Conservation (phyloP, 805 yeast genomes). For the Isabelozyma rhagii region DNA sequence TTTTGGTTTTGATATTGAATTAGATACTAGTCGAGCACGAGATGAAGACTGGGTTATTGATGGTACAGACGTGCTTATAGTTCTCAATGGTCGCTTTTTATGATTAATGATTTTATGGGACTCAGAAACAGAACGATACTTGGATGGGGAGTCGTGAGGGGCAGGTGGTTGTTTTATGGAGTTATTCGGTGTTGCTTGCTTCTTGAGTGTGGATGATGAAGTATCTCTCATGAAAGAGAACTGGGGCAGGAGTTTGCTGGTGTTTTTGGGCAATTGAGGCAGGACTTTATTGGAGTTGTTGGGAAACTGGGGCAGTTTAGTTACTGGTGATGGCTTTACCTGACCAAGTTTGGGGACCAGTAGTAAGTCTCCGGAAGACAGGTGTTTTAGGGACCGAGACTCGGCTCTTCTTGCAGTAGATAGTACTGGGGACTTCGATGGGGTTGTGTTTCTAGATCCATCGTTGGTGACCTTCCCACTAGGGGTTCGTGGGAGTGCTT, state of each 20-base stretch:
- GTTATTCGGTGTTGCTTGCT: constrained; percentile 1
- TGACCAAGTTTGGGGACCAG: constrained; percentile 3
- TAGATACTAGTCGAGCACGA: neutral
- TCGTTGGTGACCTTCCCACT: constrained; percentile 17
- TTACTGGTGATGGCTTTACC: neutral
- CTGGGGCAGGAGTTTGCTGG: constrained; percentile 6
- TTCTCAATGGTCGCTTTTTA: neutral
- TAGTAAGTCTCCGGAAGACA: neutral
- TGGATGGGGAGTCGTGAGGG: neutral
- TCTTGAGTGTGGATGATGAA: constrained; percentile 34
- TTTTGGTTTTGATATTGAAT: constrained; percentile 6
- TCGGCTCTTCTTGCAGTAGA: constrained; percentile 20
- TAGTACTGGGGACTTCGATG: constrained; percentile 4
- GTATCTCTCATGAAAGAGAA: constrained; percentile 42
- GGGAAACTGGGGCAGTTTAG: neutral
- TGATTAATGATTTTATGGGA: neutral
- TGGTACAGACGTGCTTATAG: neutral
- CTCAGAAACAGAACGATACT: neutral
- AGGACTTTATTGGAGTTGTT: neutral
- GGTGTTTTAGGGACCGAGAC: constrained; percentile 4
- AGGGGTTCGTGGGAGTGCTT: constrained; percentile 2
- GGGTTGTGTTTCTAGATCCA: constrained; percentile 1
- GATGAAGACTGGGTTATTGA: neutral
- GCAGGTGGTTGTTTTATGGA: neutral
- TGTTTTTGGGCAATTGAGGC: neutral